phyloP scores from a whole-genome alignment of 495 filamentous ascomycete genomes.

The Talaromyces wortmannii region DNA sequence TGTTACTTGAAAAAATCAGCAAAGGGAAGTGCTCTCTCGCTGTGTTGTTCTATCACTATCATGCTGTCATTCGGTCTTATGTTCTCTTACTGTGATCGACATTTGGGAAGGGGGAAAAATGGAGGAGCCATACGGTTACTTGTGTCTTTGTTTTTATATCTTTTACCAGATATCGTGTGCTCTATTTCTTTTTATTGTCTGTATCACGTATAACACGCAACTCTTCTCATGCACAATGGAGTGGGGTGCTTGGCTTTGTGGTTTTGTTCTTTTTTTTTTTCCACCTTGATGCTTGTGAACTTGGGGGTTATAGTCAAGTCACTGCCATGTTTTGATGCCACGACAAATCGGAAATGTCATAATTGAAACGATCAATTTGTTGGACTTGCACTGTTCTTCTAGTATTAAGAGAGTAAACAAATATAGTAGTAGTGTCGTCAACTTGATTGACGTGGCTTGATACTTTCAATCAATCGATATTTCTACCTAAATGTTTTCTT shows the following conservation, averaged over 20 bases:
- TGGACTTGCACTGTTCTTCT: background rate
- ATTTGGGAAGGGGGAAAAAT: background rate
- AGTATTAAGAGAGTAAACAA: too few species aligned
- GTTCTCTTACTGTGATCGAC: background rate
- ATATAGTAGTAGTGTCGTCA: too few species aligned
- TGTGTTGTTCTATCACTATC: background rate
- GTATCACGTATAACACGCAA: background rate
- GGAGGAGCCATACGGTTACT: background rate
- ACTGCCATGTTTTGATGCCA: background rate
- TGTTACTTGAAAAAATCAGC: constrained; percentile 4
- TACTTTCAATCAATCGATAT: too few species aligned
- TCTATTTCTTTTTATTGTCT: background rate
- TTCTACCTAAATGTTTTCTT: too few species aligned
- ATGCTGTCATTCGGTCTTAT: background rate
- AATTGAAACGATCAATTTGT: background rate
- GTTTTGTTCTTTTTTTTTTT: background rate
- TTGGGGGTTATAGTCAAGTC: background rate
- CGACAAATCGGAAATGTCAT: background rate
- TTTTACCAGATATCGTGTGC: background rate
- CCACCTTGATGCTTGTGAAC: background rate
- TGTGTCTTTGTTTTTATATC: background rate
- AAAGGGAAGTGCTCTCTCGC: constrained; percentile 7
- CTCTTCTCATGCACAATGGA: background rate
- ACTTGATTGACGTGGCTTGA: too few species aligned
- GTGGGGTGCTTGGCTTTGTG: background rate